These are phyloP conservation scores for Plantago elongata DNA, from an alignment of 257 asterid species.

Conservation along the genomic window DNA sequence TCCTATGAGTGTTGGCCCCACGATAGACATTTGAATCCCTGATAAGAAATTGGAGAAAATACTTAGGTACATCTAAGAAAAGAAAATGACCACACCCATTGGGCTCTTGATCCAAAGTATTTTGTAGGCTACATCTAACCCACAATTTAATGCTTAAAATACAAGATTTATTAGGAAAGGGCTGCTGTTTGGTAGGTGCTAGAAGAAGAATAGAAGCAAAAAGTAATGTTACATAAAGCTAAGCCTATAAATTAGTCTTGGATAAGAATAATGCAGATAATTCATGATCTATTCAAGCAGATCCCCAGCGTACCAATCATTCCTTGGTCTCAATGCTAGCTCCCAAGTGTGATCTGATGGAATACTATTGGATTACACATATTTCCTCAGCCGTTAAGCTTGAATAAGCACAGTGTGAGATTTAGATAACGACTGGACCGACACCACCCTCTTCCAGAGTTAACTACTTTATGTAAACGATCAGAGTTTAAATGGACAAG, in stretches of 20 bases:
- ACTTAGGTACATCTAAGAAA: conserved; percentile 9
- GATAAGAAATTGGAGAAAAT: conserved; percentile 16
- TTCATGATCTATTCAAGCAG: not conserved
- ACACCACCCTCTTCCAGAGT: not conserved
- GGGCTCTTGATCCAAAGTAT: not conserved
- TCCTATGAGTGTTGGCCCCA: conserved; percentile 44
- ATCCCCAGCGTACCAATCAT: too few relatives aligned
- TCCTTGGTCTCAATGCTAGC: too few relatives aligned
- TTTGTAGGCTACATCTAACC: not conserved
- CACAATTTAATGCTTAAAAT: not conserved
- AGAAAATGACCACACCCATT: not conserved
- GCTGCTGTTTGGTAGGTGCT: conserved; percentile 17
- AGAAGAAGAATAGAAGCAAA: conserved; percentile 12
- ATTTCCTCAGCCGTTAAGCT: conserved; percentile 2
- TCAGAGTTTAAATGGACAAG: not conserved
- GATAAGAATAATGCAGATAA: conserved; percentile 1
- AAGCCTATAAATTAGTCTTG: not conserved
- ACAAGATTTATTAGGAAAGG: conserved; percentile 14
- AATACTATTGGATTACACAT: too few relatives aligned
- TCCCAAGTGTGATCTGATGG: too few relatives aligned
- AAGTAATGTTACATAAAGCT: conserved; percentile 8
- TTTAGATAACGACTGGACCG: not conserved
- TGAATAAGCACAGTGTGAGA: conserved; percentile 8
- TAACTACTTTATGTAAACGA: not conserved
- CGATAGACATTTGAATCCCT: conserved; percentile 62